Base-by-base conservation (phyloP, 176 grass and related monocot species). In the Aegilops longissima region DNA sequence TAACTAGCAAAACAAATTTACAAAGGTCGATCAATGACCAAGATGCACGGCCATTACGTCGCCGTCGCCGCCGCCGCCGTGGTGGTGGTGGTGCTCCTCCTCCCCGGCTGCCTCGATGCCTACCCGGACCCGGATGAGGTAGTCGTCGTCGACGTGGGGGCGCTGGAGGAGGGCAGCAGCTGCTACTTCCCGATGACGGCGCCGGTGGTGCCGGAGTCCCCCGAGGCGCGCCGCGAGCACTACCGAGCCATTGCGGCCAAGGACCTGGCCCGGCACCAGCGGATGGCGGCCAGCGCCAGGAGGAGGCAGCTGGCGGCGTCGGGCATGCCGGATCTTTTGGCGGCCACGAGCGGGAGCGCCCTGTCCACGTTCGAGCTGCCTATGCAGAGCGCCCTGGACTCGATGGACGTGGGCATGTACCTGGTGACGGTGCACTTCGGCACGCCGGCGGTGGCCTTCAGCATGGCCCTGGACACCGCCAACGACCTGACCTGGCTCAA, bases 401-500 rank as follows among this genome's bases (percentile, higher is more conserved):
- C 91, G 71, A 42, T 87, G 5, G 66, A 88, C 42, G 86, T 82
- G 1, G 94, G 87, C 79, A 81, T 94, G 79, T 98, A 93, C 82
- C 77, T 98, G 7, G 97, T 94, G 70, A 76, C 79, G 2, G 93
- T 96, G 51, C 94, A 85, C 8, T 36, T 98, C 17, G 97, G 97
- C 21, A 98, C 93, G 25, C 97, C 97, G 20, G 94, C 97, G 17
- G 89, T 79, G 39, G 86, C 85, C 5, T 96, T 84, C 76, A 72
- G 52, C 31, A 83, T 98, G 8, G 92, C 64, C 35, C 86, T 91
- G 8, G 92, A 96, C 84, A 98, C 92, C 0, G 97, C 92, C 10
- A 98, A 89, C 79, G 93, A 94, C 70, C 77, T 98, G 79, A 96
- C 97, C 36, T 98, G 97, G 97, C 89, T 93, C 74, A 98, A 95